Evolutionary conservation across 495 filamentous ascomycete species (phyloP), one percentile per base, ranked within the genome.

Genomic region (Elasticomyces elasticus): DNA sequence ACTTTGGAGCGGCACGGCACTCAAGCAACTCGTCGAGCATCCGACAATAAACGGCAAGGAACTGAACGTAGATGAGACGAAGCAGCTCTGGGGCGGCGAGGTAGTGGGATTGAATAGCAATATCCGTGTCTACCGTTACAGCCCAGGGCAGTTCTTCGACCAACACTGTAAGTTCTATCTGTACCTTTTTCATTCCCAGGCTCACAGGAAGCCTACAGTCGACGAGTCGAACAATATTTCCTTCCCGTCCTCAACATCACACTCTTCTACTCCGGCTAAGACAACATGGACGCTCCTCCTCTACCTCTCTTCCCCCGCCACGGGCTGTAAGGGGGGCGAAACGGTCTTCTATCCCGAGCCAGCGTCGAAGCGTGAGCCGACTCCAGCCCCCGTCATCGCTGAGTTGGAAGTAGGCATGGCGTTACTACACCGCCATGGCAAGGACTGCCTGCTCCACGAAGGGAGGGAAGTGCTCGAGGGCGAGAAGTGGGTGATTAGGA

Each of bases 251-350:
- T 60, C 72, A 22, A 61, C 66, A 9, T 20, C 43, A 10, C 31
- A 28, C 12, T 12, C 31, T 2, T 53, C 73, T n/a, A 64, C 72
- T 4, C 74, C 74, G n/a, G 85, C 79, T 1, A 82, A 79, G 62
- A 95, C 91, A 15, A 95, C 90, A 0, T 97, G 90, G 89, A 95
- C 91, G 0, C 76, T 95, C 5, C 76, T 95, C 0, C 79, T 95
- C 47, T 97, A 96, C 61, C 77, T 97, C 28, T 89, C 85, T 0
- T 81, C 81, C 2, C 72, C 76, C 2, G 66, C 70, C 2, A 83
- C 83, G 0, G 84, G 82, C 9, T 84, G 87, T 56, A 59, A 72
- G 10, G 91, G 91, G 23, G 91, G 90, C 37, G 87, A 95, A 63
- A 96, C 90, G 0, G 84, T 92, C 38, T 97, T 97, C 67, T 92